Conservation (phyloP, 164 flowering plant species). For the Dillenia turbinata region DNA sequence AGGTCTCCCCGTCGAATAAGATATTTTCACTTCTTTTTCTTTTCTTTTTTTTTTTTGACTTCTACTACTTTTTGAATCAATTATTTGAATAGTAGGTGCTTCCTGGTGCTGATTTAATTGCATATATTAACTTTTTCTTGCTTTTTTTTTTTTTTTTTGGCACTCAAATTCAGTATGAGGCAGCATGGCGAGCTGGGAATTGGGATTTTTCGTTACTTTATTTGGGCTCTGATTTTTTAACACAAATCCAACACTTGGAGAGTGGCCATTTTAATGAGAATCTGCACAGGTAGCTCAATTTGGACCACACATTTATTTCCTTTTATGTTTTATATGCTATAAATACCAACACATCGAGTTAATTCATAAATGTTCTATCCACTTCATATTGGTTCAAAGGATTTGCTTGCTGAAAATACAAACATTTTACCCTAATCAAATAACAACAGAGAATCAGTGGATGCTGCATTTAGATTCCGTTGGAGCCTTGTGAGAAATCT, state of each 20-base stretch:
- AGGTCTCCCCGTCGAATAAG: conserved; percentile 41
- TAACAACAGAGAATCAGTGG: no score
- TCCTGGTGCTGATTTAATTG: no score
- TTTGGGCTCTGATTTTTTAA: conserved; percentile 25
- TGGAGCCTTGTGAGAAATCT: no score
- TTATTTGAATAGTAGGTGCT: no score
- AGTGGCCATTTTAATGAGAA: conserved; percentile 67
- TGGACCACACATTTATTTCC: background rate
- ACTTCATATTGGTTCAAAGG: no score
- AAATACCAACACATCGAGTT: no score
- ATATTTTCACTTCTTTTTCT: conserved; percentile 3
- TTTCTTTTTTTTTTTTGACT: no score
- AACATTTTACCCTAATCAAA: no score
- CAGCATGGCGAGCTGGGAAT: conserved; percentile 97
- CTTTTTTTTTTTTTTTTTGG: background rate
- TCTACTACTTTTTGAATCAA: background rate
- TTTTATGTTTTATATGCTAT: no score
- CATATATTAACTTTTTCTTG: background rate
- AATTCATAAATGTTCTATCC: no score
- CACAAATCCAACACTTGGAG: conserved; percentile 22
- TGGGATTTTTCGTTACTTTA: conserved; percentile 83
- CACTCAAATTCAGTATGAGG: conserved; percentile 67
- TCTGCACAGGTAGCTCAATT: conserved; percentile 61
- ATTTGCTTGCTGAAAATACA: no score
- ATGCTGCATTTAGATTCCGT: no score